A percentile compares a stretch with the other conserved stretches of the same genome.
These are phyloP conservation scores for Trichophyton schoenleinii DNA, from an alignment of 2,329 filamentous ascomycete genomes.

Conservation along the genomic window DNA sequence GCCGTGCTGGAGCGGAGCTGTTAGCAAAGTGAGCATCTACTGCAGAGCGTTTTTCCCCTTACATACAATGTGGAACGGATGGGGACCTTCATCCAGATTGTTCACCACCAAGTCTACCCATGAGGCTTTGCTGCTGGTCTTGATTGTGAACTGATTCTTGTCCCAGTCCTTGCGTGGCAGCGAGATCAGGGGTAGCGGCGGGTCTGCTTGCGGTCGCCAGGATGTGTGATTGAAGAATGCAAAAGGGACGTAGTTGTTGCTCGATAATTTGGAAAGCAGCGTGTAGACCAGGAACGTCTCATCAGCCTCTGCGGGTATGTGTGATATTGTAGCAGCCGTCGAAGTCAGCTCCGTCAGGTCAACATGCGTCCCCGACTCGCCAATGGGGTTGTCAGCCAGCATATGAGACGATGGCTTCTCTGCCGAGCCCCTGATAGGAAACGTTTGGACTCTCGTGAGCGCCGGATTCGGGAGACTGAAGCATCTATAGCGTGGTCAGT, in stretches of 20 bases:
- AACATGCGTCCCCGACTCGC: constrained; percentile 11
- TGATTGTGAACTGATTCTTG: constrained; percentile 29
- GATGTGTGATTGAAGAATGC: constrained; percentile 40
- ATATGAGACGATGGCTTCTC: not conserved
- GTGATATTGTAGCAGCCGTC: constrained; percentile 17
- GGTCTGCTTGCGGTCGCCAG: constrained; percentile 30
- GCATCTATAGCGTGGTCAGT: constrained; percentile 17
- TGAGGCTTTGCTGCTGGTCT: constrained; percentile 17
- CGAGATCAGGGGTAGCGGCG: constrained; percentile 23
- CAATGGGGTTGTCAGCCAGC: constrained; percentile 3
- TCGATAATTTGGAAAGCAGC: constrained; percentile 34
- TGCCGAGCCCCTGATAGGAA: constrained; percentile 17
- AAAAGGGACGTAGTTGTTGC: constrained; percentile 31
- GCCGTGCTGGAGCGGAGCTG: constrained; percentile 19
- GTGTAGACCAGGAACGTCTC: constrained; percentile 36
- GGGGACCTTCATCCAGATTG: constrained; percentile 39
- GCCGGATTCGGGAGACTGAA: constrained; percentile 37
- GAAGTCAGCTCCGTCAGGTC: constrained; percentile 20
- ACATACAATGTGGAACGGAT: constrained; percentile 39
- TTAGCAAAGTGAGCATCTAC: not conserved
- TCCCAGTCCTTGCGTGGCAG: constrained; percentile 31
- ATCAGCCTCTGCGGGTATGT: constrained; percentile 22
- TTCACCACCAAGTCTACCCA: constrained; percentile 41
- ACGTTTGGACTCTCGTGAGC: constrained; percentile 28
- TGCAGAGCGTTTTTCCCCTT: not conserved